These are phyloP conservation scores for Saccharomycopsis crataegensis DNA, from an alignment of 1,139 yeast genomes.

Conservation along the genomic window DNA sequence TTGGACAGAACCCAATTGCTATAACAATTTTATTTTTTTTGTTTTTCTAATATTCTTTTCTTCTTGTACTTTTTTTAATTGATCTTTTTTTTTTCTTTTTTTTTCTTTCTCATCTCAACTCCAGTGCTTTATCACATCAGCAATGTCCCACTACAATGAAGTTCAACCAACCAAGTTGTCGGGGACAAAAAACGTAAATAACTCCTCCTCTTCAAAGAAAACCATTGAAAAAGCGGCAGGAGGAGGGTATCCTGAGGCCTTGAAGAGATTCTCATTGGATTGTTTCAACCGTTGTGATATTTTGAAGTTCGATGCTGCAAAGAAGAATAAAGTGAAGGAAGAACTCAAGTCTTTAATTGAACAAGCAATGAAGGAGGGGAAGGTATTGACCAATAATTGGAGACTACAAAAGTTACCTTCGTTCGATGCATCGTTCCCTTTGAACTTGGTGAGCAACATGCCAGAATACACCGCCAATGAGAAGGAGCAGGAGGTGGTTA, in stretches of 20 bases:
- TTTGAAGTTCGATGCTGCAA: conserved; percentile 23
- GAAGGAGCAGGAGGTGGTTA: background rate
- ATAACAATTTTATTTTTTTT: background rate
- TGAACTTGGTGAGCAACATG: conserved; percentile 23
- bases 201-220: background rate
- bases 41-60: background rate
- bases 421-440: conserved; percentile 25
- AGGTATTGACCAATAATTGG: conserved; percentile 58
- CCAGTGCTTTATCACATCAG: background rate
- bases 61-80: background rate
- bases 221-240: no score
- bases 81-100: background rate
- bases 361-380: conserved; percentile 40
- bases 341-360: conserved; percentile 44
- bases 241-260: background rate
- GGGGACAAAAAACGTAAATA: background rate
- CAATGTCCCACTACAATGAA: conserved; percentile 1
- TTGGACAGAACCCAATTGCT: no score
- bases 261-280: background rate
- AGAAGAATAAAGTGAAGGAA: conserved; percentile 26
- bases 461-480: conserved; percentile 4
- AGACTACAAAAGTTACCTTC: conserved; percentile 46
- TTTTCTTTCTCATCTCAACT: background rate
- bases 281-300: conserved; percentile 27
- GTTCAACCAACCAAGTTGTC: conserved; percentile 3